Percentiles rank a stretch among this genome's conserved stretches.
phyloP scores from a whole-genome alignment of 768 basidiomycete genomes.

The Exsudoporus frostii region DNA sequence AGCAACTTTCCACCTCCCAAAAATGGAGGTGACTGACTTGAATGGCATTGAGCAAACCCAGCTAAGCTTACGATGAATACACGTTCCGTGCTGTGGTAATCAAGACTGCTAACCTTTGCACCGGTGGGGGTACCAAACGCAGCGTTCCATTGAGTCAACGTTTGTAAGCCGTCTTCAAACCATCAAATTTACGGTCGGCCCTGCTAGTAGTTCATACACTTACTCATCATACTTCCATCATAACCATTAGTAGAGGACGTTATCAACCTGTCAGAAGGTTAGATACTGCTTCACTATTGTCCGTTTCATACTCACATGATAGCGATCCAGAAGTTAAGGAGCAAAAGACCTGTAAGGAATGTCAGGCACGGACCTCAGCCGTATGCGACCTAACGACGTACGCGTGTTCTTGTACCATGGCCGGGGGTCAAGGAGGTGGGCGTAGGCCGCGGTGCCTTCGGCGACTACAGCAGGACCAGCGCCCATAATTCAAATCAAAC shows the following conservation, averaged over 20 bases:
- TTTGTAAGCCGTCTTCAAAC: slow-evolving; percentile 35
- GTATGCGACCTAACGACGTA: slow-evolving; percentile 21
- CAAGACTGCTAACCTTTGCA: slow-evolving; percentile 21
- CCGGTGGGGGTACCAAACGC: slow-evolving; percentile 31
- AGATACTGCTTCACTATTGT: background rate
- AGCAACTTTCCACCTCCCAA: background rate
- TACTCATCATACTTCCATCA: slow-evolving; percentile 42
- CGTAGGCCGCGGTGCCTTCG: slow-evolving; percentile 37
- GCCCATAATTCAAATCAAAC: slow-evolving; percentile 43
- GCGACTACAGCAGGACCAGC: slow-evolving; percentile 45
- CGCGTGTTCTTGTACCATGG: slow-evolving; percentile 73
- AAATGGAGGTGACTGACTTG: slow-evolving; percentile 24
- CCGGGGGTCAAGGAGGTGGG: slow-evolving; percentile 55
- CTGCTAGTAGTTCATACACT: background rate
- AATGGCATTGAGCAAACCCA: slow-evolving; percentile 37
- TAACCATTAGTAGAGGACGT: slow-evolving; percentile 38
- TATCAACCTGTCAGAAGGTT: slow-evolving; percentile 25
- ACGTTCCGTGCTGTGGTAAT: background rate
- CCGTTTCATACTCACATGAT: slow-evolving; percentile 43
- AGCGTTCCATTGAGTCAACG: slow-evolving; percentile 36
- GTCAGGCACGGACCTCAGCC: background rate
- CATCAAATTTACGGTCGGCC: background rate
- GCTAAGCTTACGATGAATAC: slow-evolving; percentile 13
- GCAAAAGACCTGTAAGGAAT: slow-evolving; percentile 42
- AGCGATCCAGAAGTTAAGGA: slow-evolving; percentile 63